phyloP scores from a whole-genome alignment of 192 early-diverging fungal species.

The Rhizophagus clarus region DNA sequence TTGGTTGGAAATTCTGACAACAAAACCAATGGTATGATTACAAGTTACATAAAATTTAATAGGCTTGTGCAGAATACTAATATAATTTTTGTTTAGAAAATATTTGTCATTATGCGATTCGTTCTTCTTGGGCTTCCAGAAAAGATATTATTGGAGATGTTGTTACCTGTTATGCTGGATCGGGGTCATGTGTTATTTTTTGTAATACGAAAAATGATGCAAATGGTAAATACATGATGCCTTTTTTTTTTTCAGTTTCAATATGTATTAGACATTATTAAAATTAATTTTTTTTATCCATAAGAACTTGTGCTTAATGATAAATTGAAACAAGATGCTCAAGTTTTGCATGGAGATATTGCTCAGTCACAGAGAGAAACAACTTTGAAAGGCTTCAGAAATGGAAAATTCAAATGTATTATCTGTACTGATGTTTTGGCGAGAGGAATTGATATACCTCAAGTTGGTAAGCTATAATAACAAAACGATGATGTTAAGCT shows the following conservation, averaged over 20 bases:
- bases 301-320: conserved; percentile 72
- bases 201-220: conserved; percentile 93
- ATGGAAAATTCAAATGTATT: conserved; percentile 82
- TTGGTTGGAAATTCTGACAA: conserved; percentile 83
- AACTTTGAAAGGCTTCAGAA: conserved; percentile 83
- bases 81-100: conserved; percentile 47
- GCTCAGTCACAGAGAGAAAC: conserved; percentile 76
- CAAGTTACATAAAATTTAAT: not conserved
- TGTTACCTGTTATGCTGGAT: conserved; percentile 85
- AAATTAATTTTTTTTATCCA: not conserved
- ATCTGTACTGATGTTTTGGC: conserved; percentile 95
- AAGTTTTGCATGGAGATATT: conserved; percentile 86
- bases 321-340: conserved; percentile 74
- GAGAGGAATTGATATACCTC: conserved; percentile 94
- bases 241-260: too few relatives aligned
- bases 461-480: conserved; percentile 53
- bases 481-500: not conserved
- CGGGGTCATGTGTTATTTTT: conserved; percentile 89
- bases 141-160: conserved; percentile 93
- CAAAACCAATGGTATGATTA: conserved; percentile 70
- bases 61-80: not conserved
- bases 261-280: too few relatives aligned
- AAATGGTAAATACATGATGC: conserved; percentile 42
- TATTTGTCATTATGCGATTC: conserved; percentile 84
- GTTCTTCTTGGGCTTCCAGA: conserved; percentile 86